These are phyloP conservation scores for Neonothopanus nambi DNA, from an alignment of 1,284 basidiomycete species.

Conservation along the genomic window DNA sequence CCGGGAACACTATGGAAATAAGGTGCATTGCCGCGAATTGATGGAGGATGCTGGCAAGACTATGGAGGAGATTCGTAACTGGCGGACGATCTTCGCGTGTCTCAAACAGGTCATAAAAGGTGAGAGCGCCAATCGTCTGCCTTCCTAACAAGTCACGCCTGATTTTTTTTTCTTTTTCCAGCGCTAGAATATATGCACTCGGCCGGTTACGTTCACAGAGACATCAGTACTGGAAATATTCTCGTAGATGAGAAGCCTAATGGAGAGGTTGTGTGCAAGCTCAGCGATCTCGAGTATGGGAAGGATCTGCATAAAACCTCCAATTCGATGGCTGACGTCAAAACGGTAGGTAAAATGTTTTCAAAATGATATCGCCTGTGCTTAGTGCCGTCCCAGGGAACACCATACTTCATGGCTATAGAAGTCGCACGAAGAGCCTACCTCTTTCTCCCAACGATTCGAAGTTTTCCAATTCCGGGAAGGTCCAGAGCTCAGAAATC, in stretches of 20 bases:
- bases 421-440: neutral
- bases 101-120: neutral
- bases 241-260: neutral
- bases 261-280: neutral
- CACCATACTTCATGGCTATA: conserved; percentile 1
- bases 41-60: conserved; percentile 1
- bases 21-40: neutral
- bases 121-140: neutral
- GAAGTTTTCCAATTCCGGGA: too few species aligned
- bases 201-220: conserved; percentile 7
- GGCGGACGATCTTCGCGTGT: neutral
- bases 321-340: neutral
- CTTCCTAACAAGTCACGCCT: neutral
- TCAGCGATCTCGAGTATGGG: conserved; percentile 7
- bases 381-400: neutral
- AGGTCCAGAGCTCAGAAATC: too few species aligned
- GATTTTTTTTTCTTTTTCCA: neutral
- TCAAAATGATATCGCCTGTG: neutral
- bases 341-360: neutral
- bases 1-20: neutral
- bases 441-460: neutral
- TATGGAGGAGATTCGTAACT: neutral
- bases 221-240: conserved; percentile 8
- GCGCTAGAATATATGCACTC: conserved; percentile 3
- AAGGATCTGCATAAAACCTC: neutral